Evolutionary conservation across 768 basidiomycete species (phyloP).

Genomic region (Pulveroboletus sp.): DNA sequence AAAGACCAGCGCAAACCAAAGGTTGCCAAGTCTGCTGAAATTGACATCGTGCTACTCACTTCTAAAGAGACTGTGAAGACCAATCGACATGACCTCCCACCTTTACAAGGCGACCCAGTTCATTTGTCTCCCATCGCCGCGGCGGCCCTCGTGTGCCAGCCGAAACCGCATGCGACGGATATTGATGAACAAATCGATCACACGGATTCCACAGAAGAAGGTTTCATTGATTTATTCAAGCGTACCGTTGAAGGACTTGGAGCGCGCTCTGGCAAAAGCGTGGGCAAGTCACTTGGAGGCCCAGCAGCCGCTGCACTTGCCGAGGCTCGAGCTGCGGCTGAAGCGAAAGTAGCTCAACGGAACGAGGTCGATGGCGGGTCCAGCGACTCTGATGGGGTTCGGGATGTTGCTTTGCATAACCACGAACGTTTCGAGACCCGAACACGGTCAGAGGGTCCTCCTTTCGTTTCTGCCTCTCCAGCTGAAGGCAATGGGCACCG

Average conservation of each 20-base stretch:
- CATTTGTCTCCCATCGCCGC: background rate
- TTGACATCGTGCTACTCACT: conserved; percentile 29
- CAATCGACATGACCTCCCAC: background rate
- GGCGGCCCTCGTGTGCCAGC: background rate
- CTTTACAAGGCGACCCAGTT: conserved; percentile 1
- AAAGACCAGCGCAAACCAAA: conserved; percentile 48
- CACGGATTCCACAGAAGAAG: conserved; percentile 31
- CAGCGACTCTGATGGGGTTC: conserved; percentile 25
- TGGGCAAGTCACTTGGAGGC: conserved; percentile 59
- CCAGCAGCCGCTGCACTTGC: conserved; percentile 54
- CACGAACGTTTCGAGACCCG: conserved; percentile 1
- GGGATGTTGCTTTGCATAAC: conserved; percentile 8
- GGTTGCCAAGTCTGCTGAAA: conserved; percentile 42
- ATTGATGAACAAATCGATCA: conserved; percentile 10
- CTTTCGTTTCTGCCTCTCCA: background rate
- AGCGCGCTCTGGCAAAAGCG: conserved; percentile 51
- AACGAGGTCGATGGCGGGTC: conserved; percentile 43
- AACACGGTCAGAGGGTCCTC: conserved; percentile 1
- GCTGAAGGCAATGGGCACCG: conserved; percentile 30
- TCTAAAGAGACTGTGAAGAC: conserved; percentile 8
- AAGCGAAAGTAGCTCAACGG: conserved; percentile 65
- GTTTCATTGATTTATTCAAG: conserved; percentile 63
- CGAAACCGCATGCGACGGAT: conserved; percentile 28
- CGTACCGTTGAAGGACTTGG: conserved; percentile 68
- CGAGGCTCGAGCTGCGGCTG: conserved; percentile 61